Conservation (phyloP, 345 rosid genomes). For the Rhodamnia argentea region DNA sequence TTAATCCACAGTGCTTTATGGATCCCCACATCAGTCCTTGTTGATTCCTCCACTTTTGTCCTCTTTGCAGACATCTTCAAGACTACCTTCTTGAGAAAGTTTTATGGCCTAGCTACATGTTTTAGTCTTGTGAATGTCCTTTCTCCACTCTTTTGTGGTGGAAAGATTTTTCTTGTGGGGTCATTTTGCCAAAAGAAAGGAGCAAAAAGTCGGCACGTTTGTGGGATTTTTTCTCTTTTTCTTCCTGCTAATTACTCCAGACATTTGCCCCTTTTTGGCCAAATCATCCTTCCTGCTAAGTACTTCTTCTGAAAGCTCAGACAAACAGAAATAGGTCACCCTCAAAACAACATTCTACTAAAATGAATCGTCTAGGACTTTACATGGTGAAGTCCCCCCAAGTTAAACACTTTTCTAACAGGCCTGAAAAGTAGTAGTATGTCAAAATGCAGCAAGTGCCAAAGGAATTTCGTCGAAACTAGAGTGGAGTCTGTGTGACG, state of each 20-base stretch:
- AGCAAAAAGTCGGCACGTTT: neutral
- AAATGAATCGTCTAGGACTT: neutral
- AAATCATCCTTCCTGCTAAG: neutral
- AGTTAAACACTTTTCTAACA: neutral
- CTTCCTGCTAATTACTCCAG: neutral
- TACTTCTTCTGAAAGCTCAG: neutral
- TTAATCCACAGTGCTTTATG: neutral
- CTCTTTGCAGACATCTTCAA: neutral
- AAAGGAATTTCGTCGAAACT: neutral
- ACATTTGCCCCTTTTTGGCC: neutral
- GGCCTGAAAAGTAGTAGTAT: neutral
- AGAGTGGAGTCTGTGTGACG: neutral
- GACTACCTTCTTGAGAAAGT: neutral
- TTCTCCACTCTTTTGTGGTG: neutral
- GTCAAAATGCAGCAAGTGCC: neutral
- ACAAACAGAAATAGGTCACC: neutral
- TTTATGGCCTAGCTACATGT: neutral
- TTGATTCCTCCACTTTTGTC: neutral
- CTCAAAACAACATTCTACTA: neutral
- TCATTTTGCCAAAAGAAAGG: neutral
- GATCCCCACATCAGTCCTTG: neutral
- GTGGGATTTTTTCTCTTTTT: neutral
- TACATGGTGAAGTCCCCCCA: neutral
- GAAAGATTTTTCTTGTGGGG: neutral
- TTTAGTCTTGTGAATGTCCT: neutral